Evolutionary conservation across 2,329 filamentous ascomycete species (phyloP).

Genomic region (Penicillium frequentans): DNA sequence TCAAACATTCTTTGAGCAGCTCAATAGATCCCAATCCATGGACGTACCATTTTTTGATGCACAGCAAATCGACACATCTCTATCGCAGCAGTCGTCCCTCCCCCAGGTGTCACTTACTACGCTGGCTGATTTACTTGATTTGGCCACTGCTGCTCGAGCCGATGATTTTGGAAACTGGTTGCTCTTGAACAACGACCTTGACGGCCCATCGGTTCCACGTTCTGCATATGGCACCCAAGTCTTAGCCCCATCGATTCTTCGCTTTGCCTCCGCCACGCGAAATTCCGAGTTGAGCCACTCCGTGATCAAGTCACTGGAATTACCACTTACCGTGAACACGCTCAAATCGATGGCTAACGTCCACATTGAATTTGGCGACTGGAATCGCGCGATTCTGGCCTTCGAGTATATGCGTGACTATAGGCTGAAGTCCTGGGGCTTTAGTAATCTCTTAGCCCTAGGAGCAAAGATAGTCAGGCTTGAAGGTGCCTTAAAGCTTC

Average conservation of each 20-base stretch:
- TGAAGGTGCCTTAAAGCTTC: conserved; percentile 25
- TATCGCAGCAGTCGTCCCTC: conserved; percentile 30
- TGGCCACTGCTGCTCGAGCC: conserved; percentile 47
- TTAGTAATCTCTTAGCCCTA: conserved; percentile 36
- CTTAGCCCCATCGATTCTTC: conserved; percentile 54
- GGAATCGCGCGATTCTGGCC: conserved; percentile 33
- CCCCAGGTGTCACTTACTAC: conserved; percentile 47
- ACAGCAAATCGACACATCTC: conserved; percentile 13
- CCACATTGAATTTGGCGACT: conserved; percentile 33
- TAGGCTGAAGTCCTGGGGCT: conserved; percentile 37
- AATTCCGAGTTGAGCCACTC: conserved; percentile 38
- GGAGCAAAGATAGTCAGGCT: conserved; percentile 43
- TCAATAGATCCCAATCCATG: conserved; percentile 13
- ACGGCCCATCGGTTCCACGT: conserved; percentile 54
- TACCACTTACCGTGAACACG: conserved; percentile 36
- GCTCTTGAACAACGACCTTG: conserved; percentile 52
- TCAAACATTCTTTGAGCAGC: conserved; percentile 29
- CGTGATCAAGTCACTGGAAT: conserved; percentile 29
- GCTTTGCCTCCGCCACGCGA: conserved; percentile 53
- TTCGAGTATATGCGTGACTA: conserved; percentile 35
- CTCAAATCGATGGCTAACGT: conserved; percentile 38
- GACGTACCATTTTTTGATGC: conserved; percentile 19
- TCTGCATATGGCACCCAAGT: conserved; percentile 47
- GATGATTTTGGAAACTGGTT: conserved; percentile 56
- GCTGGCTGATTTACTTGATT: conserved; percentile 53